Percentiles rank a stretch among this genome's conserved stretches.
phyloP scores from a whole-genome alignment of 805 yeast genomes.

The Groenewaldozyma salmanticensis region DNA sequence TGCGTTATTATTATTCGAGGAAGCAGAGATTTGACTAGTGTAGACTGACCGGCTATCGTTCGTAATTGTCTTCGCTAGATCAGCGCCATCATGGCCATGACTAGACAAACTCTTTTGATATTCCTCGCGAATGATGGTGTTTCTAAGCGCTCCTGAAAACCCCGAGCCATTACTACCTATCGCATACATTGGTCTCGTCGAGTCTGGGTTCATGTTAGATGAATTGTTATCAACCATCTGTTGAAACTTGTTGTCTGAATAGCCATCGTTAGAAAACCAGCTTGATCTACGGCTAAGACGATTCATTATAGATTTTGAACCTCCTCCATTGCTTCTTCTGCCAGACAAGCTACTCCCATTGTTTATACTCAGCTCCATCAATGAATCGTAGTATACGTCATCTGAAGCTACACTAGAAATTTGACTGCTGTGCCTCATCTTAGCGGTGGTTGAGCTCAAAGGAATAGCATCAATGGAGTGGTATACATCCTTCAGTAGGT shows the following conservation, averaged over 20 bases:
- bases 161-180: constrained; percentile 17
- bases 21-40: not conserved
- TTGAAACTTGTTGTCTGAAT: constrained; percentile 16
- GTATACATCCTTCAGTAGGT: constrained; percentile 16
- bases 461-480: constrained; percentile 18
- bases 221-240: constrained; percentile 7
- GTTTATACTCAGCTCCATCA: no score
- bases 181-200: not conserved
- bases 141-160: constrained; percentile 19
- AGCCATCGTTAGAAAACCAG: constrained; percentile 13
- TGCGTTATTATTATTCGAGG: not conserved
- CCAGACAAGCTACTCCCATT: no score
- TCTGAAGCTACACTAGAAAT: not conserved
- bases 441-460: constrained; percentile 12
- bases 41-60: not conserved
- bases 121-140: constrained; percentile 20
- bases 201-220: no score
- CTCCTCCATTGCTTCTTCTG: not conserved
- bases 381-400: not conserved
- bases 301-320: constrained; percentile 1
- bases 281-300: constrained; percentile 12
- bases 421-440: not conserved
- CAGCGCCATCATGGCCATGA: not conserved
- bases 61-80: not conserved
- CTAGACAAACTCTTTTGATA: constrained; percentile 4